Base-by-base conservation (phyloP, 805 yeast genomes). In the Pichia thaimueangensis region DNA sequence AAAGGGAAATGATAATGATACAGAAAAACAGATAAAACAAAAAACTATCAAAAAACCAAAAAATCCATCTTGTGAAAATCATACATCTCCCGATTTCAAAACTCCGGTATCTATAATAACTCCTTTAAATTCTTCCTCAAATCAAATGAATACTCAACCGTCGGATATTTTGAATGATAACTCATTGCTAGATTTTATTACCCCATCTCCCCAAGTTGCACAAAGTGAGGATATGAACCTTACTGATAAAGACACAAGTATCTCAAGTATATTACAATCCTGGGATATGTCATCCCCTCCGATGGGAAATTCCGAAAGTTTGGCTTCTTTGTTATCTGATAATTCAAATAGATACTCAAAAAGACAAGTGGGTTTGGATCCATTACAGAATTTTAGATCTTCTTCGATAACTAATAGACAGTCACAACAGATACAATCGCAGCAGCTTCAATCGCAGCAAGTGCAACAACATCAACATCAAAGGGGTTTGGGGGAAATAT, bases 311-410 rank as follows among this genome's bases (percentile, higher is more conserved):
- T 53, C 57, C 3, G 63, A 57, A 33, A 55, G 59, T 35, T 35
- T 51, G 3, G 37, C 43, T 11, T 56, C 61, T 5, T 8, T 58
- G 13, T 46, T 51, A 30, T 51, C 62, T 7, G 44, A 36, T 1
- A 9, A 39, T 16, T 49, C 55, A 3, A 51, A 24, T 47, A 39
- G 38, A 55, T 50, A 52, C 35, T 41, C 52, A 6, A 52, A 48
- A 20, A 36, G 58, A 29, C 63, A 56, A 45, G 57, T 59, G 11
- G 65, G 64, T 2, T 57, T 52, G 54, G 61, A 60, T 38, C 65
- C 64, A 5, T 36, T 57, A 15, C 61, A 55, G 36, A 47, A 53
- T 29, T 54, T 56, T 35, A 45, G 60, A 42, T 45, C 62, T 1
- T 38, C 56, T 19, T 31, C 54, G 16, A 11, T n/a, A 20, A 31